Percentiles rank a stretch among this genome's conserved stretches.
These are phyloP conservation scores for Phanerodontia chrysosporium DNA, from an alignment of 768 basidiomycete genomes.

Conservation along the genomic window DNA sequence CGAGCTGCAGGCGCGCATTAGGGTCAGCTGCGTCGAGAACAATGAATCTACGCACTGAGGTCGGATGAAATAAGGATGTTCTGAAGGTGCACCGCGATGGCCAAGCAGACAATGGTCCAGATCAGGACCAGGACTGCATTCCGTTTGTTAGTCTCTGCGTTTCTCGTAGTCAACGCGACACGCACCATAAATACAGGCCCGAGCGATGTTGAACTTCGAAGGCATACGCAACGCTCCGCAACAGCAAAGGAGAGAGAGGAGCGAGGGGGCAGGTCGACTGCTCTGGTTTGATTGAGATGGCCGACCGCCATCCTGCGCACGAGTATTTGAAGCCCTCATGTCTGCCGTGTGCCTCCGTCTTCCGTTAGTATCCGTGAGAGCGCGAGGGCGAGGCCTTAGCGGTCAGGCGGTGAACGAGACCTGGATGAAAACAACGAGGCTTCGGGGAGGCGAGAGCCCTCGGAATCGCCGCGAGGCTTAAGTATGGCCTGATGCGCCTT, in stretches of 20 bases:
- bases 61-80: constrained; percentile 67
- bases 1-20: constrained; percentile 48
- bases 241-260: constrained; percentile 12
- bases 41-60: constrained; percentile 54
- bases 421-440: constrained; percentile 14
- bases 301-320: constrained; percentile 13
- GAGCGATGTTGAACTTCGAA: constrained; percentile 65
- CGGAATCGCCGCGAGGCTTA: background rate
- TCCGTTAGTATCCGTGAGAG: constrained; percentile 3
- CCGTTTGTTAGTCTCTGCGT: background rate
- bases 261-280: constrained; percentile 22
- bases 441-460: constrained; percentile 1
- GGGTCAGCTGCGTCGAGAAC: background rate
- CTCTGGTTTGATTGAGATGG: constrained; percentile 18
- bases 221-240: constrained; percentile 45
- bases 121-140: constrained; percentile 60
- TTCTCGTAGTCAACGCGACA: constrained; percentile 7
- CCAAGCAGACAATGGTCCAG: constrained; percentile 77
- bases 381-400: background rate
- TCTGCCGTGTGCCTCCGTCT: background rate
- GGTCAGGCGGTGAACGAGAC: background rate
- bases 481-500: constrained; percentile 1
- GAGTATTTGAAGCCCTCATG: constrained; percentile 27
- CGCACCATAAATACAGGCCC: constrained; percentile 66
- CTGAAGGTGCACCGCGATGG: constrained; percentile 77